phyloP scores from a whole-genome alignment of 345 rosid genomes.

The Litchi chinensis region DNA sequence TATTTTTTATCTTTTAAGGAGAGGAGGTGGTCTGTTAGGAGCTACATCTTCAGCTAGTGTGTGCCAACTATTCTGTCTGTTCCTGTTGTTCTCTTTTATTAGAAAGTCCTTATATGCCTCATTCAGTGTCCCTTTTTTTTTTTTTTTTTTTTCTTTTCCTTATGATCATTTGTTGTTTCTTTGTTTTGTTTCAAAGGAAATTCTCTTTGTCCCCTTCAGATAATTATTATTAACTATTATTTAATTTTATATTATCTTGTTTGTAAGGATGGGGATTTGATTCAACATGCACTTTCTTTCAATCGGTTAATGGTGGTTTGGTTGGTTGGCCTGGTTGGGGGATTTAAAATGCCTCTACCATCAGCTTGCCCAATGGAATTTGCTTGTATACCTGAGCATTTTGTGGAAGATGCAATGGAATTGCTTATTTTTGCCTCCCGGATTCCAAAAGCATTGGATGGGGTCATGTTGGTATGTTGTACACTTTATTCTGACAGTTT shows the following conservation, averaged over 20 bases:
- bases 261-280: constrained; percentile 70
- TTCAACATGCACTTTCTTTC: constrained; percentile 84
- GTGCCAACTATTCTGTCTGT: no score
- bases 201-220: not conserved
- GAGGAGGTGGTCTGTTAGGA: not conserved
- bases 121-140: not conserved
- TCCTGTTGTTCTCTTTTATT: not conserved
- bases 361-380: constrained; percentile 84
- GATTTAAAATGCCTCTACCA: constrained; percentile 94
- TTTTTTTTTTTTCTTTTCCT: no score
- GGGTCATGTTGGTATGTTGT: constrained; percentile 68
- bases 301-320: constrained; percentile 87
- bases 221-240: not conserved
- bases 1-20: not conserved
- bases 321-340: constrained; percentile 90
- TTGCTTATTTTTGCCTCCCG: constrained; percentile 89
- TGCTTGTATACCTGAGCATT: constrained; percentile 98
- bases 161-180: not conserved
- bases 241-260: constrained; percentile 3
- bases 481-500: not conserved
- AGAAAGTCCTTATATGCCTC: no score
- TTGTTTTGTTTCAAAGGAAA: not conserved
- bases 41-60: no score
- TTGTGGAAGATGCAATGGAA: constrained; percentile 98
- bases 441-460: constrained; percentile 90